Base-by-base conservation (phyloP, 805 yeast species). In the Cyberlindnera xylosilytica region DNA sequence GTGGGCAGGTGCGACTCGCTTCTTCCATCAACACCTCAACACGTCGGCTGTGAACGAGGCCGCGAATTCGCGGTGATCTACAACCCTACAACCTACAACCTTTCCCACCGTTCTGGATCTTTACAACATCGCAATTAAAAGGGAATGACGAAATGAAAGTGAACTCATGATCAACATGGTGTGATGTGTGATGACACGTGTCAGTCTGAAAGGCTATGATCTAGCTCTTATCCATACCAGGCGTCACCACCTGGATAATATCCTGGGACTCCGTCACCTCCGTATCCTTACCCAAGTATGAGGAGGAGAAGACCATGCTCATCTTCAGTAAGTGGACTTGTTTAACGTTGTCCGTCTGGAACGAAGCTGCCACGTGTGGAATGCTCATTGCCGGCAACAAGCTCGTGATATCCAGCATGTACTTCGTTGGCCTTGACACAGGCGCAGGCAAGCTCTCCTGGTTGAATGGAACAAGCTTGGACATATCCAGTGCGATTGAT, bases 341-440 rank as follows among this genome's bases (percentile, higher is more conserved):
- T n/a, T 41, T 31, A 34, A 41, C 32, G 29, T 41, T 41, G 11
- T 23, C 29, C 1, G 44, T 36, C 18, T 24, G 19, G 20, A 41
- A 41, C 3, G 44, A 20, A 12, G 44, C 37, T 6, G 38, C 10
- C 10, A 41, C 26, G 15, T 15, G 20, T 24, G 44, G 44, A 33
- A 41, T 36, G 19, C 32, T 31, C 18, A 41, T 34, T 5, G 39
- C 39, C 31, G 40, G 44, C 3, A 41, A 31, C n/a, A 20, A 20
- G 11, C 18, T 7, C 5, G 44, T 36, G 22, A 41, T 20, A 20
- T 41, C 44, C n/a, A 41, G 19, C 20, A 38, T 34, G 17, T 41
- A 41, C 24, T 41, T 30, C 4, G 39, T 18, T n/a, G 44, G 40
- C 2, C 29, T 9, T 6, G 13, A 3, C 13, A 41, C 35, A 2